phyloP scores from a whole-genome alignment of 495 filamentous ascomycete species.

The Melanomma pulvis-pyrius region DNA sequence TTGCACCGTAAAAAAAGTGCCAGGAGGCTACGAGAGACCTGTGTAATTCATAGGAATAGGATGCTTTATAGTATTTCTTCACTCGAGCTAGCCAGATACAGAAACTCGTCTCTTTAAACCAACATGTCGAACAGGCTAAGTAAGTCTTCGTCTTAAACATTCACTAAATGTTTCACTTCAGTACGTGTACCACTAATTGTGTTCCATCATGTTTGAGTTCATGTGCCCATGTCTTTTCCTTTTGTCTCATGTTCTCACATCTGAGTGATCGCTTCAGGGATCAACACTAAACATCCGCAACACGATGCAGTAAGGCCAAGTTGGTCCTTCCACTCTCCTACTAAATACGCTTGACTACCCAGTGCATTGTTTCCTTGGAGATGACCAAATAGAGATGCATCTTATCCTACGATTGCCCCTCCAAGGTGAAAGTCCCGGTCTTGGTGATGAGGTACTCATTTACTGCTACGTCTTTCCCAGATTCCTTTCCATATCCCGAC shows the following conservation, averaged over 20 bases:
- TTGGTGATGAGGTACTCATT: conserved; percentile 73
- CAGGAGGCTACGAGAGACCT: too few species aligned
- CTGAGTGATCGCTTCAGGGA: neutral
- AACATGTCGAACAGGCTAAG: neutral
- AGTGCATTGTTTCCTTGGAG: neutral
- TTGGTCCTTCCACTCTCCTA: neutral
- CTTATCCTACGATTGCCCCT: conserved; percentile 54
- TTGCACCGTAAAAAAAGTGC: neutral
- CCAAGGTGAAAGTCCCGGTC: conserved; percentile 67
- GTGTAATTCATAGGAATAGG: too few species aligned
- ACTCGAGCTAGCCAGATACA: neutral
- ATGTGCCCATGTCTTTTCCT: neutral
- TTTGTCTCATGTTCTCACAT: neutral
- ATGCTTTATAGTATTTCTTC: neutral
- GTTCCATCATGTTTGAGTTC: neutral
- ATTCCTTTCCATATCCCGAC: conserved; percentile 76
- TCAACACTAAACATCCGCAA: neutral
- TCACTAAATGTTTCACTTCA: neutral
- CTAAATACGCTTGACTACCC: too few species aligned
- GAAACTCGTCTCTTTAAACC: neutral
- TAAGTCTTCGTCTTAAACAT: neutral
- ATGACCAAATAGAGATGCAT: neutral
- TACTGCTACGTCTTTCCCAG: conserved; percentile 67
- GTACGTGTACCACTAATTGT: neutral
- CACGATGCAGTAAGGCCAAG: neutral